Conservation (phyloP, 345 rosid species). For the Bruguiera parviflora region DNA sequence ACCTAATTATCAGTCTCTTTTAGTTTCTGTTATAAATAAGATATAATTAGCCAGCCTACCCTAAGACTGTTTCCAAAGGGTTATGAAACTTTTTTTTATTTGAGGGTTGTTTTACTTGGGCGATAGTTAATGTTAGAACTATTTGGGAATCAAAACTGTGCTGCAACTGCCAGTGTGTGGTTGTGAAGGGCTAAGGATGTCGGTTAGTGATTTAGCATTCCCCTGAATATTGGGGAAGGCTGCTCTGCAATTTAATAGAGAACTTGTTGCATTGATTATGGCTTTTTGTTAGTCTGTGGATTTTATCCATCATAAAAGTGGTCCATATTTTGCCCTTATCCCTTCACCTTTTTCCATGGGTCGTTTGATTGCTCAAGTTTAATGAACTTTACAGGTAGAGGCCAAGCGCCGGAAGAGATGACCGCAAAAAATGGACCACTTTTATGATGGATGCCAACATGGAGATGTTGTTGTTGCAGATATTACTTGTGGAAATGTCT, state of each 20-base stretch:
- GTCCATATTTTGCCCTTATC: background rate
- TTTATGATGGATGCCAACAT: constrained; percentile 4
- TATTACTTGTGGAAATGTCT: constrained; percentile 32
- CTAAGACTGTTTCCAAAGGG: too few relatives aligned
- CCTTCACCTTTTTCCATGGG: background rate
- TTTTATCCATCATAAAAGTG: background rate
- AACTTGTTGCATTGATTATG: background rate
- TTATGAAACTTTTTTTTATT: too few relatives aligned
- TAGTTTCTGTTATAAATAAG: too few relatives aligned
- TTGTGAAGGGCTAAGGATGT: too few relatives aligned
- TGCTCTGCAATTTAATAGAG: background rate
- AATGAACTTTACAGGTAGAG: constrained; percentile 47
- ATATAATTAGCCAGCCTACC: too few relatives aligned
- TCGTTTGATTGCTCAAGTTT: background rate
- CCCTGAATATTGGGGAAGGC: background rate
- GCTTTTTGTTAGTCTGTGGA: background rate
- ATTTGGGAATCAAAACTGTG: too few relatives aligned
- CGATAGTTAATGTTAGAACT: too few relatives aligned
- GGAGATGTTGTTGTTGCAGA: constrained; percentile 14
- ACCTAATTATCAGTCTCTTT: too few relatives aligned
- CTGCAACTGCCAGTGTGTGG: too few relatives aligned
- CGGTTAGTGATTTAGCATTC: background rate
- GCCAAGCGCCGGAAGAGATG: constrained; percentile 62
- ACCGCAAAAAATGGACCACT: too few relatives aligned
- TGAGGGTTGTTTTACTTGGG: too few relatives aligned